Conservation (phyloP, 1,139 yeast genomes). For the Petasospora rhodanensis region DNA sequence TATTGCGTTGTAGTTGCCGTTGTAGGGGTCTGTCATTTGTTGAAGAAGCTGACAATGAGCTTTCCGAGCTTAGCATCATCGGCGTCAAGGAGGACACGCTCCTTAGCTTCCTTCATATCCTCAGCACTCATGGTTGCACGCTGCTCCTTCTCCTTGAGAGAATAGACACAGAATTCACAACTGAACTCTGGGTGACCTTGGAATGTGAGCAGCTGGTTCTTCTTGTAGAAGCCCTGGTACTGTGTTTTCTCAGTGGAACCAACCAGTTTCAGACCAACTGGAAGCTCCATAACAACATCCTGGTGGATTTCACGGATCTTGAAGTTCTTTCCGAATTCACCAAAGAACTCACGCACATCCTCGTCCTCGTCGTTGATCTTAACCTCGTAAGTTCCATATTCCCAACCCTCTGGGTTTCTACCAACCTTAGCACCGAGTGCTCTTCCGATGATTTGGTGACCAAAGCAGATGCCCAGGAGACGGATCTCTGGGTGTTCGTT, state of each 20-base stretch:
- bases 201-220: constrained; percentile 50
- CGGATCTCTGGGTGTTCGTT: constrained; percentile 30
- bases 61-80: constrained; percentile 26
- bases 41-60: constrained; percentile 30
- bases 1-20: no score
- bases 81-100: no score
- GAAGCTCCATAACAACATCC: constrained; percentile 57
- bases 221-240: constrained; percentile 60
- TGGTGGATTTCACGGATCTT: constrained; percentile 63
- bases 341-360: constrained; percentile 28
- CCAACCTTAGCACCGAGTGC: constrained; percentile 60
- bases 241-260: constrained; percentile 53
- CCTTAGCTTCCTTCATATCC: constrained; percentile 17
- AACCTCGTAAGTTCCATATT: constrained; percentile 57
- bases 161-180: constrained; percentile 35
- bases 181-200: constrained; percentile 92
- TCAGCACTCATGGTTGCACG: no score
- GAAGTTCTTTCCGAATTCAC: constrained; percentile 21
- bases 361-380: constrained; percentile 37
- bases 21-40: no score
- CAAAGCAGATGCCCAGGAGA: constrained; percentile 72
- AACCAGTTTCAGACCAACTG: constrained; percentile 39
- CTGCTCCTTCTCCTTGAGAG: no score
- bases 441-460: constrained; percentile 74
- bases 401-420: constrained; percentile 66